Conservation (phyloP, 129 eudicot genomes). For the Pulicaria dysenterica region DNA sequence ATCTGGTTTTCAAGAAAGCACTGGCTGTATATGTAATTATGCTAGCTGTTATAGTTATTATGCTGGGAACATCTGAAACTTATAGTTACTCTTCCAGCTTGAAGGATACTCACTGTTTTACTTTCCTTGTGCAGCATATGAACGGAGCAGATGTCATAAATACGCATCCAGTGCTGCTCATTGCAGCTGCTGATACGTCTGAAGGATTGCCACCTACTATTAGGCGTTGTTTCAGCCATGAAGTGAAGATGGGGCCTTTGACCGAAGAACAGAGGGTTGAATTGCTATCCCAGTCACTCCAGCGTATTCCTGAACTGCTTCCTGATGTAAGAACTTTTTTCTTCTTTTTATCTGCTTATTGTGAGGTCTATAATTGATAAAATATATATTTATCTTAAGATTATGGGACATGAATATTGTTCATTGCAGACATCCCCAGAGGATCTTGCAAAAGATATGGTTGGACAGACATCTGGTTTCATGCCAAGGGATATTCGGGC, state of each 20-base stretch:
- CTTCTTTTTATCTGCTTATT: not conserved
- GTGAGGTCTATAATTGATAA: not conserved
- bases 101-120: conserved; percentile 8
- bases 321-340: conserved; percentile 54
- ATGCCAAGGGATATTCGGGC: conserved; percentile 88
- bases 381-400: not conserved
- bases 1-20: too few species aligned
- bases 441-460: conserved; percentile 75
- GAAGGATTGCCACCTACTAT: conserved; percentile 88
- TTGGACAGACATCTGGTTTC: conserved; percentile 92
- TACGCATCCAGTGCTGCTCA: conserved; percentile 66
- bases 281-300: conserved; percentile 72
- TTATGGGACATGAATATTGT: conserved; percentile 15
- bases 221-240: conserved; percentile 95
- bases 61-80: too few species aligned
- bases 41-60: too few species aligned
- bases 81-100: not conserved
- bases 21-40: too few species aligned
- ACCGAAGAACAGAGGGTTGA: conserved; percentile 81
- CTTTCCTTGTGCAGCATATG: conserved; percentile 46
- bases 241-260: conserved; percentile 75
- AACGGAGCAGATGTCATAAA: conserved; percentile 38
- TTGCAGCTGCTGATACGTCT: conserved; percentile 81
- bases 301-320: conserved; percentile 57
- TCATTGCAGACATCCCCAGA: conserved; percentile 60